phyloP scores from a whole-genome alignment of 139 green algal genomes.

The Pleodorina starrii region DNA sequence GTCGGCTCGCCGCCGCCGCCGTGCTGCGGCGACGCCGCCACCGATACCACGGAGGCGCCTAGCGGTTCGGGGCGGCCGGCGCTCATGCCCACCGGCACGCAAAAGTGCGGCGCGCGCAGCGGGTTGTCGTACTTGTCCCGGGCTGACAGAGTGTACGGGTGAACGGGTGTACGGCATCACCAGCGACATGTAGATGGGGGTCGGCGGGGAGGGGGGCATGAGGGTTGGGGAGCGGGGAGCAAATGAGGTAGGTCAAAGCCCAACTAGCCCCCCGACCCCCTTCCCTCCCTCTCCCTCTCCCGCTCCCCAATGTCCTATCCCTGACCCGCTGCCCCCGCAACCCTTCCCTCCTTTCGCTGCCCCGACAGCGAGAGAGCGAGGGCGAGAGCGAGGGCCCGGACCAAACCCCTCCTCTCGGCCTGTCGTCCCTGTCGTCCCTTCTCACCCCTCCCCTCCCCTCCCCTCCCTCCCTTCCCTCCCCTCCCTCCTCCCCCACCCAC shows the following conservation, averaged over 20 bases:
- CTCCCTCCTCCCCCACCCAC: not conserved
- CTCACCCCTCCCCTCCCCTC: not conserved
- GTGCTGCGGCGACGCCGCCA: too few species aligned
- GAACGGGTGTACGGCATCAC: too few species aligned
- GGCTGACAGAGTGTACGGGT: not conserved
- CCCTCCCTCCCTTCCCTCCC: not conserved
- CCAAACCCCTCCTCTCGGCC: too few species aligned
- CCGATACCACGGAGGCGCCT: slow-evolving; percentile 51
- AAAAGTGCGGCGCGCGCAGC: slow-evolving; percentile 40
- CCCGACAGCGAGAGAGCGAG: too few species aligned
- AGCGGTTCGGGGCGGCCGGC: slow-evolving; percentile 51
- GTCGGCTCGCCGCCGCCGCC: not conserved
- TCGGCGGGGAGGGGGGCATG: not conserved
- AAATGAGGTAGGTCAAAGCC: too few species aligned
- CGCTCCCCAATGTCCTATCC: not conserved
- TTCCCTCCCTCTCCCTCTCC: not conserved
- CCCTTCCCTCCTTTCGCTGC: not conserved
- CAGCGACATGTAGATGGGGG: too few species aligned
- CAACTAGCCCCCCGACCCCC: too few species aligned
- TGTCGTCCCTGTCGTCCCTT: too few species aligned
- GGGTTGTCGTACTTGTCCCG: slow-evolving; percentile 45
- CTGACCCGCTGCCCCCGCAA: not conserved
- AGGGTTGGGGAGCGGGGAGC: too few species aligned
- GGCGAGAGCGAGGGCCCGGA: too few species aligned
- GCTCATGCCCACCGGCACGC: slow-evolving; percentile 60